These are phyloP conservation scores for Buxus sempervirens DNA, from an alignment of 164 flowering plant genomes.

Conservation along the genomic window DNA sequence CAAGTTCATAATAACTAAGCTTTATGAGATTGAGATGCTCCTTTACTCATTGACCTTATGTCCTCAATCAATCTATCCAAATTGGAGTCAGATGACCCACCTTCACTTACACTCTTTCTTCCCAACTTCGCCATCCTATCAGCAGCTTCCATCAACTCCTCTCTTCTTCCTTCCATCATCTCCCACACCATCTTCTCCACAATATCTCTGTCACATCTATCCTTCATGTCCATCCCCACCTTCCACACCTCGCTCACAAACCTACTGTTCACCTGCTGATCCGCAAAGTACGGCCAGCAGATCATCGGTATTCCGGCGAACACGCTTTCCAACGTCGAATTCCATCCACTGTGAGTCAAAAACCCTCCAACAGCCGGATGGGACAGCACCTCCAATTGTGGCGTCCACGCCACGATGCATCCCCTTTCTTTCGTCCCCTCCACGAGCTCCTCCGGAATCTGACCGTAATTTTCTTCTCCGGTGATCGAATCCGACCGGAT, in stretches of 20 bases:
- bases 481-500: constrained; percentile 13
- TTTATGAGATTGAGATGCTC: no score
- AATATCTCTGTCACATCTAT: not conserved
- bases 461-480: constrained; percentile 2
- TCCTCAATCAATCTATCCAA: constrained; percentile 9
- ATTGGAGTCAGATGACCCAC: constrained; percentile 4
- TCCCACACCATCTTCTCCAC: constrained; percentile 9
- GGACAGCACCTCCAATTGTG: constrained; percentile 6
- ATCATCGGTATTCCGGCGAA: constrained; percentile 12
- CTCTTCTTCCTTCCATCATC: not conserved
- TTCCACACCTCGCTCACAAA: constrained; percentile 6
- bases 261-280: constrained; percentile 13
- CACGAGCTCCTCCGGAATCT: not conserved
- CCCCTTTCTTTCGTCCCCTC: constrained; percentile 10
- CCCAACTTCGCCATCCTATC: constrained; percentile 5
- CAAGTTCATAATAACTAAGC: no score
- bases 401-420: constrained; percentile 8
- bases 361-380: constrained; percentile 13
- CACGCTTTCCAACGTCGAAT: constrained; percentile 15
- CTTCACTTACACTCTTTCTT: constrained; percentile 3
- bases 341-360: constrained; percentile 18
- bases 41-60: not conserved
- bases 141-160: not conserved
- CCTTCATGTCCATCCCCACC: not conserved
- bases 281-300: constrained; percentile 9